Conservation (phyloP, 352 stramenopile species). For the Globisporangium iwayamae region DNA sequence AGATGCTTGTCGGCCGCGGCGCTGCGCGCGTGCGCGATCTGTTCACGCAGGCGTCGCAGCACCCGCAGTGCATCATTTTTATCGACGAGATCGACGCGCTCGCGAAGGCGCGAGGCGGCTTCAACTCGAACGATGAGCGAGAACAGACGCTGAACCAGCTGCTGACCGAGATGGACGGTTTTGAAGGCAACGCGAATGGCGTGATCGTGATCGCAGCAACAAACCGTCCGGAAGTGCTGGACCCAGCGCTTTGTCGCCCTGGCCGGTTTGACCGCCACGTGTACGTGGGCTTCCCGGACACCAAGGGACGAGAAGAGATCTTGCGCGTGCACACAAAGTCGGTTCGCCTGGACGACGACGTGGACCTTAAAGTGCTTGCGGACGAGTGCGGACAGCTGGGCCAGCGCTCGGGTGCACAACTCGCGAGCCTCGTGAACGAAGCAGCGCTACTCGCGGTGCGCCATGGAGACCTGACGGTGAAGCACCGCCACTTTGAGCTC, state of each 20-base stretch:
- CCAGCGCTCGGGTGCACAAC: constrained; percentile 65
- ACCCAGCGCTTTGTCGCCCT: constrained; percentile 93
- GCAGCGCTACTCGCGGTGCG: constrained; percentile 74
- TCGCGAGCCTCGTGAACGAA: constrained; percentile 84
- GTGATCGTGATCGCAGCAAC: constrained; percentile 97
- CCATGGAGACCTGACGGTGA: constrained; percentile 56
- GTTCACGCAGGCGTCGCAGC: constrained; percentile 92
- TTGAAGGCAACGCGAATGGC: constrained; percentile 87
- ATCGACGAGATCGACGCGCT: constrained; percentile 97
- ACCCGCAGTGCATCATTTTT: constrained; percentile 96
- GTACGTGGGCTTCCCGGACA: constrained; percentile 93
- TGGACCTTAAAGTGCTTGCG: constrained; percentile 49
- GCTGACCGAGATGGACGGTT: constrained; percentile 87
- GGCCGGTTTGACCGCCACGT: constrained; percentile 97
- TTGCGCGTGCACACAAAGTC: constrained; percentile 63
- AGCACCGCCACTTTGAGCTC: constrained; percentile 66
- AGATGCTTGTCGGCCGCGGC: constrained; percentile 95
- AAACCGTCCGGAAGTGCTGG: constrained; percentile 95
- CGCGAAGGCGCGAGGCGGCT: constrained; percentile 75
- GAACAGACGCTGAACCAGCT: constrained; percentile 96
- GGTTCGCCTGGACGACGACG: constrained; percentile 50
- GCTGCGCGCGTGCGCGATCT: constrained; percentile 92
- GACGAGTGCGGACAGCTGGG: constrained; percentile 53
- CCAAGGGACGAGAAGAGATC: constrained; percentile 84
- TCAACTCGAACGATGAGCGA: constrained; percentile 93